These are phyloP conservation scores for Chalciporus piperatoides DNA, from an alignment of 1,284 basidiomycete genomes.

Conservation along the genomic window DNA sequence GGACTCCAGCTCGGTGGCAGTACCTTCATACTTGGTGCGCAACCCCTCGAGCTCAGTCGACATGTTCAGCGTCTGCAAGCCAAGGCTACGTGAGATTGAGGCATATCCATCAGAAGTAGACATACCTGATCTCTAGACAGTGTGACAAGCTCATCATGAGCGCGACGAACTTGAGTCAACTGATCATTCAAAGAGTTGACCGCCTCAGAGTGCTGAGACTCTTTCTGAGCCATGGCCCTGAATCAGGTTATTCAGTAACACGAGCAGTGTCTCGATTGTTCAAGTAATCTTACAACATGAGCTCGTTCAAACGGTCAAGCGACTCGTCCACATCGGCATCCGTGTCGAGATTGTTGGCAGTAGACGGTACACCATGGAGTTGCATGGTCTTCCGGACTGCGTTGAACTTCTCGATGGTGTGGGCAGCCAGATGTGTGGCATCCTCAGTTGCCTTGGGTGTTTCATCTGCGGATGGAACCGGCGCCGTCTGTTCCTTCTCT, in stretches of 20 bases:
- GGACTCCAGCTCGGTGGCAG: constrained; percentile 50
- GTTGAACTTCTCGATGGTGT: constrained; percentile 67
- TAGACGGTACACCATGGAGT: constrained; percentile 37
- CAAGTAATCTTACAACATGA: constrained; percentile 68
- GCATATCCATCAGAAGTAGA: not conserved
- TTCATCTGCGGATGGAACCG: constrained; percentile 5
- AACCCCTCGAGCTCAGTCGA: constrained; percentile 78
- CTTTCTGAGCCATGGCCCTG: constrained; percentile 94
- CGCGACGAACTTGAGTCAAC: constrained; percentile 64
- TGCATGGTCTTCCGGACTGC: constrained; percentile 64
- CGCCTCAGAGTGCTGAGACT: constrained; percentile 76
- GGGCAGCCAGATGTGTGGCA: constrained; percentile 53
- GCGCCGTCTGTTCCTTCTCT: constrained; percentile 39
- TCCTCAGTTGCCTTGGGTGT: constrained; percentile 17
- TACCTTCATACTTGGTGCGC: constrained; percentile 55
- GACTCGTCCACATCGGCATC: constrained; percentile 61
- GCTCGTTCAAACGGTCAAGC: constrained; percentile 73
- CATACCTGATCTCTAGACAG: constrained; percentile 78
- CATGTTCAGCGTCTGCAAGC: constrained; percentile 72
- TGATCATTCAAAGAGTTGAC: constrained; percentile 70
- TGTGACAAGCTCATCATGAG: constrained; percentile 75
- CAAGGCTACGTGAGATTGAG: not conserved
- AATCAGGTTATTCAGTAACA: constrained; percentile 7
- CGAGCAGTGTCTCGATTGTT: constrained; percentile 5
- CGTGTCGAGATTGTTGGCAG: constrained; percentile 24